phyloP scores from a whole-genome alignment of 108 stramenopile species.

The Cylindrotheca closterium region DNA sequence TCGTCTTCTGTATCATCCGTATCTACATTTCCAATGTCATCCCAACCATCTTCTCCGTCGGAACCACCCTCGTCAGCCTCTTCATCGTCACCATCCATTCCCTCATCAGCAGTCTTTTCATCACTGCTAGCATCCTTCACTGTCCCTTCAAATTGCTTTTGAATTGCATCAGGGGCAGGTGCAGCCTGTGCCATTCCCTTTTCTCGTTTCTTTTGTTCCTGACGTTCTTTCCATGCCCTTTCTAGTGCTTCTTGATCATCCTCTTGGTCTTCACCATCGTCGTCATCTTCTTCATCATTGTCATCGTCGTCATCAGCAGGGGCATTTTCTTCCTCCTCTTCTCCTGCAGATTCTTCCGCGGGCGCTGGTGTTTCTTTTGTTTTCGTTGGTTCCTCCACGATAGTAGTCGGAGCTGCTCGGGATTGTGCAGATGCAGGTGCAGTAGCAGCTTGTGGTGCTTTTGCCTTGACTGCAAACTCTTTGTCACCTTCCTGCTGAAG shows the following conservation, averaged over 20 bases:
- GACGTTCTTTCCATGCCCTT: neutral
- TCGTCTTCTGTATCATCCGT: neutral
- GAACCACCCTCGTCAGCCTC: too few relatives aligned
- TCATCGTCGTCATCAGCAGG: neutral
- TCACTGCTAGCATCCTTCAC: neutral
- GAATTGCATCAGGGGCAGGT: neutral
- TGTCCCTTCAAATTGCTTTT: neutral
- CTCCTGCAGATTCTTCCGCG: neutral
- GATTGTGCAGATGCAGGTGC: neutral
- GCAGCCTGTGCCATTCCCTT: neutral
- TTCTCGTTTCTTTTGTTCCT: neutral
- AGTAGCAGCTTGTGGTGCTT: neutral
- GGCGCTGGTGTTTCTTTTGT: neutral
- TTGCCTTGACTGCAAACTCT: neutral
- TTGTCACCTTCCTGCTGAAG: constrained; percentile 34
- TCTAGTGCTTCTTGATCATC: constrained; percentile 2
- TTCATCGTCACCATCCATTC: constrained; percentile 1
- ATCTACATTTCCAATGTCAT: constrained; percentile 3
- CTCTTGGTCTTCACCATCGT: constrained; percentile 22
- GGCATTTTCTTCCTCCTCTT: constrained; percentile 1
- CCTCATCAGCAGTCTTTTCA: neutral
- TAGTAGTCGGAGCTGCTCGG: neutral
- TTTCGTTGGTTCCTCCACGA: neutral
- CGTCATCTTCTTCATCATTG: neutral
- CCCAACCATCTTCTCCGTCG: constrained; percentile 9